Conservation (phyloP, 768 basidiomycete species). For the Lactarius hatsudake region DNA sequence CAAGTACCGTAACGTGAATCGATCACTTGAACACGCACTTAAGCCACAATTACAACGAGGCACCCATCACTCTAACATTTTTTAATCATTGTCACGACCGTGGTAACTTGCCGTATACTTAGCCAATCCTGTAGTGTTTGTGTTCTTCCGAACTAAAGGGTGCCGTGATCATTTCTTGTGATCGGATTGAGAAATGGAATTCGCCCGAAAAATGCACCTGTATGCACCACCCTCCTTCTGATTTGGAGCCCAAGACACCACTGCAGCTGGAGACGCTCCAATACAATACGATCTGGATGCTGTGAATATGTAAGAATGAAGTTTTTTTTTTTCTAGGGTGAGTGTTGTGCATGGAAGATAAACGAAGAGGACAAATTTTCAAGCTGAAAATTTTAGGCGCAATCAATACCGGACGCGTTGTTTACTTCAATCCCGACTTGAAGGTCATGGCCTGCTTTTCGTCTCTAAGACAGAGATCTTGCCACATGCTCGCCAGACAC, state of each 20-base stretch:
- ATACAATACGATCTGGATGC: slow-evolving; percentile 90
- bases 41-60: slow-evolving; percentile 91
- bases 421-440: slow-evolving; percentile 89
- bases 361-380: slow-evolving; percentile 84
- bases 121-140: slow-evolving; percentile 86
- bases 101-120: slow-evolving; percentile 18
- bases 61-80: slow-evolving; percentile 53
- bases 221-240: slow-evolving; percentile 54
- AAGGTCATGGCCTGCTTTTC: slow-evolving; percentile 52
- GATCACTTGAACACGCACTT: slow-evolving; percentile 51
- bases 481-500: slow-evolving; percentile 98
- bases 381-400: slow-evolving; percentile 92
- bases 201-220: slow-evolving; percentile 86
- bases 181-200: slow-evolving; percentile 99
- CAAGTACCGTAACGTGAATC: slow-evolving; percentile 14
- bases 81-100: slow-evolving; percentile 10
- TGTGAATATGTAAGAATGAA: slow-evolving; percentile 25
- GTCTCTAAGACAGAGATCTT: slow-evolving; percentile 58
- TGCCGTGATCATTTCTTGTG: slow-evolving; percentile 88
- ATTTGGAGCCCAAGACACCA: slow-evolving; percentile 63
- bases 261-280: slow-evolving; percentile 82
- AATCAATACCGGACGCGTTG: slow-evolving; percentile 87
- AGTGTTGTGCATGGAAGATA: slow-evolving; percentile 96
- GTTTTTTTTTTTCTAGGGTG: slow-evolving; percentile 61
- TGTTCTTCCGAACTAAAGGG: slow-evolving; percentile 95